Evolutionary conservation across 2,329 filamentous ascomycete genomes (phyloP).

Genomic region (Ascochyta clinopodiicola): DNA sequence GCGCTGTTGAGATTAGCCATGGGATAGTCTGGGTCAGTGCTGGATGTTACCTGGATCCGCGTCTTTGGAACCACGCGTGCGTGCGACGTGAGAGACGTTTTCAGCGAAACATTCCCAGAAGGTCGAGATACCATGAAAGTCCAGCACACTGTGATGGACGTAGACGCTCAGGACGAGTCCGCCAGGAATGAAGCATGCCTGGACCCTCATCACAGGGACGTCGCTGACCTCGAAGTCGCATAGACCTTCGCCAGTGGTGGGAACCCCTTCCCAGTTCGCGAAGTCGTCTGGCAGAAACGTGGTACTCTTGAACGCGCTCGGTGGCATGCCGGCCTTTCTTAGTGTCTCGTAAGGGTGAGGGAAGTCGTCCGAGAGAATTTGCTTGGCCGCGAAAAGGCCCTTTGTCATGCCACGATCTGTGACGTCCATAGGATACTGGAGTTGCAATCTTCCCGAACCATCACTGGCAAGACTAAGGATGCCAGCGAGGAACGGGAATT

Average conservation of each 20-base stretch:
- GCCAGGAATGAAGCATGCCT: conserved; percentile 46
- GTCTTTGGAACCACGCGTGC: conserved; percentile 19
- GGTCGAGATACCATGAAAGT: conserved; percentile 38
- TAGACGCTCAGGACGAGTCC: conserved; percentile 46
- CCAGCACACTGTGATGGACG: conserved; percentile 41
- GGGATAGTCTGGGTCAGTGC: not conserved
- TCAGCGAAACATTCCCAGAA: conserved; percentile 37
- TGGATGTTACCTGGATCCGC: conserved; percentile 22
- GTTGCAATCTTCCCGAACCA: conserved; percentile 32
- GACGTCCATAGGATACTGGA: conserved; percentile 34
- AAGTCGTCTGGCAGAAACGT: conserved; percentile 43
- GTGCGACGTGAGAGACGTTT: conserved; percentile 30
- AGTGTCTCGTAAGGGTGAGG: conserved; percentile 39
- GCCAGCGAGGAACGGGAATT: conserved; percentile 42
- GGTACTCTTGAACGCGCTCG: conserved; percentile 36
- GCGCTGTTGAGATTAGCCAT: conserved; percentile 26
- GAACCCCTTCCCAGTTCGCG: conserved; percentile 33
- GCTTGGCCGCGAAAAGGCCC: conserved; percentile 31
- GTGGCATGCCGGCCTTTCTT: conserved; percentile 42
- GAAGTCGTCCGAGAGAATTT: conserved; percentile 27
- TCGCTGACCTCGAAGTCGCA: conserved; percentile 33
- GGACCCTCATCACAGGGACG: conserved; percentile 39
- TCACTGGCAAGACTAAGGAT: conserved; percentile 34
- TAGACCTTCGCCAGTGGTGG: conserved; percentile 37
- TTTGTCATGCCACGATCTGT: conserved; percentile 21